These are phyloP conservation scores for Dimocarpus longan DNA, from an alignment of 345 rosid genomes.

Conservation along the genomic window DNA sequence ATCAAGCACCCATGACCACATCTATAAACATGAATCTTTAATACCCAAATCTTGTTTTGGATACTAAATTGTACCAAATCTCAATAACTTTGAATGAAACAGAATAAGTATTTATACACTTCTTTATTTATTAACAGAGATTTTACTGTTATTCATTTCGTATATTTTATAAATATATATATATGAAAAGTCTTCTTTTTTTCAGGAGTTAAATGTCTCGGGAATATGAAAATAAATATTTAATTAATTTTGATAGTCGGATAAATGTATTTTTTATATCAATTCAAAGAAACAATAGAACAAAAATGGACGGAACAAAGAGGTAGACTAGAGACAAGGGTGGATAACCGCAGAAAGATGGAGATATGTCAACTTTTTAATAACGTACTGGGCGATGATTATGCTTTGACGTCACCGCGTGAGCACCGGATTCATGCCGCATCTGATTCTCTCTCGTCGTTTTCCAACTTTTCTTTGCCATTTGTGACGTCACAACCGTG, in stretches of 20 bases:
- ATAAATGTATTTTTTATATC: too few species aligned
- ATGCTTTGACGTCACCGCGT: constrained; percentile 32
- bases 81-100: neutral
- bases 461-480: neutral
- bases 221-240: too few species aligned
- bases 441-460: constrained; percentile 26
- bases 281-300: too few species aligned
- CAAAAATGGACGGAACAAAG: constrained; percentile 14
- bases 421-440: constrained; percentile 33
- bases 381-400: constrained; percentile 4
- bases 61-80: neutral
- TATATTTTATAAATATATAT: too few species aligned
- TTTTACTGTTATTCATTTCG: too few species aligned
- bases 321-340: neutral
- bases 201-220: too few species aligned
- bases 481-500: constrained; percentile 3
- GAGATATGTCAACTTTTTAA: neutral
- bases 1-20: neutral
- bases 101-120: neutral
- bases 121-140: too few species aligned
- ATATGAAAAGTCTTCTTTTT: too few species aligned
- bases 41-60: neutral
- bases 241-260: too few species aligned
- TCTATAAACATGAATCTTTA: neutral
- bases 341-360: constrained; percentile 6